Conservation (phyloP, 2,329 filamentous ascomycete genomes). For the Aspergillus sp. region DNA sequence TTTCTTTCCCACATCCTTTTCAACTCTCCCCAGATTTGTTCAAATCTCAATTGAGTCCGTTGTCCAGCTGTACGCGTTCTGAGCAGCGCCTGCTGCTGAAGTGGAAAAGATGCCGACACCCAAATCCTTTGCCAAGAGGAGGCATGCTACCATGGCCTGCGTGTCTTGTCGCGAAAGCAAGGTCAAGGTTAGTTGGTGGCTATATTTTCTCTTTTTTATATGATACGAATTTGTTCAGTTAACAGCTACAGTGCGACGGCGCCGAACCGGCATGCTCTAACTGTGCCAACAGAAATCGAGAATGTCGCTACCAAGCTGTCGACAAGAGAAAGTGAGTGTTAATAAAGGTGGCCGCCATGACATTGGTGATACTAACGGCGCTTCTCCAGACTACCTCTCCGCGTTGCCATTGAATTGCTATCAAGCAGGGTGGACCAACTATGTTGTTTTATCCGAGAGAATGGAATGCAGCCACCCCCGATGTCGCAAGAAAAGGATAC, state of each 20-base stretch:
- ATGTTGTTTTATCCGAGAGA: constrained; percentile 21
- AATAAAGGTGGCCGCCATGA: not conserved
- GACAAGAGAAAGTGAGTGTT: constrained; percentile 3
- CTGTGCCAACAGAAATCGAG: not conserved
- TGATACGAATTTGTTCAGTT: not conserved
- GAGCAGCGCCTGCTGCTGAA: too few relatives aligned
- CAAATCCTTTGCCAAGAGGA: not conserved
- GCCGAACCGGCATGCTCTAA: constrained; percentile 2
- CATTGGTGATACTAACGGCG: not conserved
- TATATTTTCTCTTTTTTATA: not conserved
- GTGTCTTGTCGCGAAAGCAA: constrained; percentile 4
- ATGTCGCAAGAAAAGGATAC: constrained; percentile 16
- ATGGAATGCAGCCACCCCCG: constrained; percentile 17
- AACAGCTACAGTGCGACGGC: not conserved
- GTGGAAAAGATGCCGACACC: not conserved
- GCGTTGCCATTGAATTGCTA: constrained; percentile 26
- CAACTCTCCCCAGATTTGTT: too few relatives aligned
- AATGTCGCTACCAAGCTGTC: constrained; percentile 1
- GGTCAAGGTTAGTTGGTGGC: not conserved
- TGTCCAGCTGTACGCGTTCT: too few relatives aligned
- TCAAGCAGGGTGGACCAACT: constrained; percentile 22
- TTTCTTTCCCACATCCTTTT: too few relatives aligned
- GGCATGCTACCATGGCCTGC: constrained; percentile 1
- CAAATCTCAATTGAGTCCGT: too few relatives aligned
- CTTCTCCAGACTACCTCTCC: constrained; percentile 10